A percentile compares a stretch with the other conserved stretches of the same genome.
Evolutionary conservation across 2,329 filamentous ascomycete genomes (phyloP).

Genomic region (Hypoxylon sp.): DNA sequence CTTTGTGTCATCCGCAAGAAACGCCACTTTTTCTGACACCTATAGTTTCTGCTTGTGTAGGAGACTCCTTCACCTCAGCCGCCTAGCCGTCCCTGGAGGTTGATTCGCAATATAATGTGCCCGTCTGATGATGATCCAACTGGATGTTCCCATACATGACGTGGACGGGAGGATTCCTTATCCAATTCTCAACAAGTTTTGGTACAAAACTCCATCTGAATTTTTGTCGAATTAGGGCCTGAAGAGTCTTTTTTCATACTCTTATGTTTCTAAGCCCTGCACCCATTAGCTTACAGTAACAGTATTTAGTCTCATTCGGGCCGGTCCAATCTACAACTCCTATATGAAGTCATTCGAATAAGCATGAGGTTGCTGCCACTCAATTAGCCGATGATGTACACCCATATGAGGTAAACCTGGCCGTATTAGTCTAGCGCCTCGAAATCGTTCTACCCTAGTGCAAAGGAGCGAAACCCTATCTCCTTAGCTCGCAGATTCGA

Average conservation of each 20-base stretch:
- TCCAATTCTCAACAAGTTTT: constrained; percentile 8
- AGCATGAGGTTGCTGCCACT: background rate
- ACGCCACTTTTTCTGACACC: background rate
- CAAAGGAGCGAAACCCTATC: background rate
- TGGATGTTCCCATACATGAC: constrained; percentile 8
- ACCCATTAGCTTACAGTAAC: background rate
- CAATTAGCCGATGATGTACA: background rate
- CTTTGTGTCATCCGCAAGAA: constrained; percentile 25
- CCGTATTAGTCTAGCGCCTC: background rate
- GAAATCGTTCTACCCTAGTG: background rate
- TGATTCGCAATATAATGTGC: background rate
- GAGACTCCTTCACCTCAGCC: background rate
- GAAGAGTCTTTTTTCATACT: background rate
- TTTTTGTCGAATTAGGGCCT: constrained; percentile 4
- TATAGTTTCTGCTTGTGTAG: background rate
- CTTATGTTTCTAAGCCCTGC: background rate
- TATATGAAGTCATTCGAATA: background rate
- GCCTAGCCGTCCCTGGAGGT: background rate
- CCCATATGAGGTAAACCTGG: background rate
- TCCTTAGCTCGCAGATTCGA: background rate
- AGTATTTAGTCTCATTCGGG: background rate
- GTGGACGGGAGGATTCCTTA: constrained; percentile 15
- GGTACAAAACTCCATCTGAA: constrained; percentile 7
- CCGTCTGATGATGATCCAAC: constrained; percentile 5
- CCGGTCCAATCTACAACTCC: background rate